Evolutionary conservation across 805 yeast genomes (phyloP), one percentile per base, ranked within the genome.

Genomic region (Kuraishia ogatae): DNA sequence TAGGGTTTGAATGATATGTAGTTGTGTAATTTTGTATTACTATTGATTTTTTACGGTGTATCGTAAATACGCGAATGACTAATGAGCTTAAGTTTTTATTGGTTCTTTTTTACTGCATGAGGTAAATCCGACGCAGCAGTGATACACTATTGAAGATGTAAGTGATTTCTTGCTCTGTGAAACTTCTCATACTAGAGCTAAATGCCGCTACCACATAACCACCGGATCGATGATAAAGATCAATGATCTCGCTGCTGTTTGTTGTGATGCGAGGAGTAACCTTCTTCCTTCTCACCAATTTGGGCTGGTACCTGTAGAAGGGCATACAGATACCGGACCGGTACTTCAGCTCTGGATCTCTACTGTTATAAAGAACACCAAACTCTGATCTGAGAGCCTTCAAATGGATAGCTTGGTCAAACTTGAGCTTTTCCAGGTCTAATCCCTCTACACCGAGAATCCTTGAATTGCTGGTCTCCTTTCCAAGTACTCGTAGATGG

Each of bases 241-340:
- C 83, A 50, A 77, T 60, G 19, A 61, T 61, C 28, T 35, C 13
- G 43, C 43, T 35, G 43, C 43, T 35, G 4, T 35, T 3, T 3
- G 43, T 15, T 35, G 43, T 15, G n/a, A 35, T 35, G 4, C 43
- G 43, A 35, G 43, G 52, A 4, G 47, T 47, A 47, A 54, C 24
- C 10, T 52, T 47, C 43, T 60, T 67, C 58, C 64, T 72, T 58
- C 82, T 69, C 11, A 78, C 76, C 48, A 82, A 60, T 59, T 71
- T 77, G 2, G 81, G 69, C 20, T 70, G 67, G 39, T 69, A 67
- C 54, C 77, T 70, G 62, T 66, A 75, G 59, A 83, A 78, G 0
- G 86, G 83, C 76, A 82, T 74, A 21, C 80, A 69, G 2, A 79
- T 57, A 0, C 87, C 88, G 29, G 76, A 68, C 52, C 70, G 77